These are phyloP conservation scores for Torulaspora delbrueckii DNA, from an alignment of 805 yeast genomes.

Conservation along the genomic window DNA sequence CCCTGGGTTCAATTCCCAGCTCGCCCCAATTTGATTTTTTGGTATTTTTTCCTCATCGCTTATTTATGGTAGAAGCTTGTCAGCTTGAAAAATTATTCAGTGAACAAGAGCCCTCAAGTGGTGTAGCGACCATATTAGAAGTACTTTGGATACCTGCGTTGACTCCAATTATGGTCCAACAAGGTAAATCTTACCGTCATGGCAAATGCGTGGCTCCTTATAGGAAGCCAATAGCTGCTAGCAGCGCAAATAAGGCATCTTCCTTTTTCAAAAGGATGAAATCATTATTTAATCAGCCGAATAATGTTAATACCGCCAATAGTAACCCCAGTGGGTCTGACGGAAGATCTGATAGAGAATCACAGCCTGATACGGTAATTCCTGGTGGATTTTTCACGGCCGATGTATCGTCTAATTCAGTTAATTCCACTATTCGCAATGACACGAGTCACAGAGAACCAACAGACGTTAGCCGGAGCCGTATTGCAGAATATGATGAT, in stretches of 20 bases:
- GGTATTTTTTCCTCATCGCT: background rate
- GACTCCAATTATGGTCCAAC: slow-evolving; percentile 8
- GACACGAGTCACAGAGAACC: background rate
- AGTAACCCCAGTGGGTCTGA: background rate
- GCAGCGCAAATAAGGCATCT: slow-evolving; percentile 6
- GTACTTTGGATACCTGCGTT: too few relatives aligned
- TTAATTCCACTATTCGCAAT: background rate
- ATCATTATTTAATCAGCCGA: slow-evolving; percentile 3
- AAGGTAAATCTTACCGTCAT: slow-evolving; percentile 8
- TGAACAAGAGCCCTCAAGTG: background rate
- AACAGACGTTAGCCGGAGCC: background rate
- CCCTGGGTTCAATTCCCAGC: slow-evolving; percentile 54
- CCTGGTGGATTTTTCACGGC: slow-evolving; percentile 31
- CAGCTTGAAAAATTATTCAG: background rate
- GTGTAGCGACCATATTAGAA: too few relatives aligned
- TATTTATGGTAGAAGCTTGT: background rate
- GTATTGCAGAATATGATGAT: slow-evolving; percentile 8
- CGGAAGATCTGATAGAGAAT: background rate
- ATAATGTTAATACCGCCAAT: background rate
- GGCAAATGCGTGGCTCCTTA: slow-evolving; percentile 19
- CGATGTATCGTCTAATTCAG: slow-evolving; percentile 1
- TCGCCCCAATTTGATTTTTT: slow-evolving; percentile 24
- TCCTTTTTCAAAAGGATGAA: slow-evolving; percentile 10
- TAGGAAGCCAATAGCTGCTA: slow-evolving; percentile 11
- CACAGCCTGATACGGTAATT: slow-evolving; percentile 5